A percentile compares a stretch with the other conserved stretches of the same genome.
phyloP scores from a whole-genome alignment of 129 eudicot species.

The Flaveria bidentis region DNA sequence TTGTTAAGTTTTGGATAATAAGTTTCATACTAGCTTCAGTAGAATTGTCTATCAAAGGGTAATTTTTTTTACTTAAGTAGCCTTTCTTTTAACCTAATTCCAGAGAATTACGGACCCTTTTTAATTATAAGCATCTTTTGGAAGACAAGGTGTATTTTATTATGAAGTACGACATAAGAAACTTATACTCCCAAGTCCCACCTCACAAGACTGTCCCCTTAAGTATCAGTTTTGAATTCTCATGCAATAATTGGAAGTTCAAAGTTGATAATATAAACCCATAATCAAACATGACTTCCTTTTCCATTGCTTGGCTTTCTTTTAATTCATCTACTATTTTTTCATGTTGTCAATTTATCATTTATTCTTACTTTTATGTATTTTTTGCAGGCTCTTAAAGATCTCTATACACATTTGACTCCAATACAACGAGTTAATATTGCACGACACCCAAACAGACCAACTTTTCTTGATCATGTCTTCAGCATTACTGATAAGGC shows the following conservation, averaged over 20 bases:
- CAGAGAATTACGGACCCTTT: background rate
- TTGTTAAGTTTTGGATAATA: background rate
- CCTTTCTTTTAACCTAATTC: background rate
- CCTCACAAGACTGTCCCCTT: background rate
- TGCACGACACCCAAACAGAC: constrained; percentile 95
- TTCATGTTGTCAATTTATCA: too few species aligned
- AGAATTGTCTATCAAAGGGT: constrained; percentile 1
- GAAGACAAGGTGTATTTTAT: background rate
- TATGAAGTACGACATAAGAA: constrained; percentile 6
- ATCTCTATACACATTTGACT: constrained; percentile 78
- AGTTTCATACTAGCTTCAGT: background rate
- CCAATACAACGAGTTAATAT: constrained; percentile 89
- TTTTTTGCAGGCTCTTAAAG: constrained; percentile 70
- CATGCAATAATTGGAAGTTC: background rate
- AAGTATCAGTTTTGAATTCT: background rate
- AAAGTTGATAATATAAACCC: constrained; percentile 1
- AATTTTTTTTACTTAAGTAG: background rate
- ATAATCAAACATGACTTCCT: background rate
- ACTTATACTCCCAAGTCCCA: background rate
- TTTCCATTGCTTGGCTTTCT: background rate
- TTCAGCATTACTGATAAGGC: constrained; percentile 88
- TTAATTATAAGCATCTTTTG: background rate
- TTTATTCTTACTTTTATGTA: background rate
- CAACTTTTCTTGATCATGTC: constrained; percentile 94
- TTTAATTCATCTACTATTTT: background rate